A percentile compares a stretch with the other conserved stretches of the same genome.
Conservation (phyloP, 202 grass and related monocot species). For the Elaeis oleifera region DNA sequence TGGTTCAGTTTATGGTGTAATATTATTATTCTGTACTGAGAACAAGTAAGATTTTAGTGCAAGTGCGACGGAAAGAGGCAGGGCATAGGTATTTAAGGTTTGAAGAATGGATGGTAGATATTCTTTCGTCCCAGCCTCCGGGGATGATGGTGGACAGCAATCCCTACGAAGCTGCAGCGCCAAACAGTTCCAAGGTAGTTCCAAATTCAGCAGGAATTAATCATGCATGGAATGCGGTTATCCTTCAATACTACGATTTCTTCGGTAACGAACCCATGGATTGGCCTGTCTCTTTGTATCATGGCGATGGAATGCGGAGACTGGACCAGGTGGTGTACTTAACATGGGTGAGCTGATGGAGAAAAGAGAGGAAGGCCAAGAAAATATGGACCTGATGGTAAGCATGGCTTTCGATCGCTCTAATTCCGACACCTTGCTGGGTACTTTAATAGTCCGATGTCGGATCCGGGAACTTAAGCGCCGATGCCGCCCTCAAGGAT, state of each 20-base stretch:
- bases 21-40: too few relatives aligned
- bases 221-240: conserved; percentile 50
- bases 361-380: conserved; percentile 73
- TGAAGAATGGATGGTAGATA: conserved; percentile 43
- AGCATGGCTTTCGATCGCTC: conserved; percentile 62
- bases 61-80: background rate
- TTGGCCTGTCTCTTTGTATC: conserved; percentile 28
- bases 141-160: background rate
- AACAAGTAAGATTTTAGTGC: too few relatives aligned
- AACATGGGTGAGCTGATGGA: conserved; percentile 49
- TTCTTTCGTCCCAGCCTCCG: conserved; percentile 19
- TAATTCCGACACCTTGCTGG: conserved; percentile 45
- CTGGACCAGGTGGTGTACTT: conserved; percentile 15
- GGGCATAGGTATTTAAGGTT: conserved; percentile 33
- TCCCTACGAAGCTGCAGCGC: conserved; percentile 14
- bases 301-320: conserved; percentile 24
- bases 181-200: conserved; percentile 15
- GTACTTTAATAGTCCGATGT: conserved; percentile 49
- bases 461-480: conserved; percentile 68
- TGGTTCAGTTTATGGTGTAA: too few relatives aligned
- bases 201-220: conserved; percentile 26
- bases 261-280: conserved; percentile 31
- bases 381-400: conserved; percentile 73
- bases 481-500: conserved; percentile 75
- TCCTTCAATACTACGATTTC: conserved; percentile 47